Conservation (phyloP, 1,139 yeast species). For the Nakaseomyces delphensis region DNA sequence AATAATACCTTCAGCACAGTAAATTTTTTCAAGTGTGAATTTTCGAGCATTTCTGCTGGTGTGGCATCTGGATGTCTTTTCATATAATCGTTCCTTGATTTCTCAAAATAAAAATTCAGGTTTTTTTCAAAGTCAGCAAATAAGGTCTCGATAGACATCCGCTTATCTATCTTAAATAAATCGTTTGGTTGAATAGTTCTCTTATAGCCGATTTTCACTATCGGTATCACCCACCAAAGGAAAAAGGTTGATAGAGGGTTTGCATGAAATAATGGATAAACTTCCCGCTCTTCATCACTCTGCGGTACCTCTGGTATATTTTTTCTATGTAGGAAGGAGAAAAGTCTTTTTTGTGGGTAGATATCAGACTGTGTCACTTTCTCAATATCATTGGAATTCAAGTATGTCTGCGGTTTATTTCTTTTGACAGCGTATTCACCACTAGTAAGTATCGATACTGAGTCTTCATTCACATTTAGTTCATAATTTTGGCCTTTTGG, state of each 20-base stretch:
- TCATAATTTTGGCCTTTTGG: constrained; percentile 1
- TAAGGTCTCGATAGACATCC: constrained; percentile 43
- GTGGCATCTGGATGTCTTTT: constrained; percentile 30
- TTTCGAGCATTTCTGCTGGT: constrained; percentile 26
- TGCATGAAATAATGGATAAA: constrained; percentile 36
- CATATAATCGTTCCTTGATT: constrained; percentile 27
- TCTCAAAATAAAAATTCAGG: constrained; percentile 35
- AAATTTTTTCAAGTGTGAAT: constrained; percentile 35
- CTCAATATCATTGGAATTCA: constrained; percentile 28
- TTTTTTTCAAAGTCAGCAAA: constrained; percentile 35
- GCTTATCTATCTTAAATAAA: constrained; percentile 45
- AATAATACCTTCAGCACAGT: constrained; percentile 42
- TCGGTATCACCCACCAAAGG: constrained; percentile 53
- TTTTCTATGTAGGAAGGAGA: constrained; percentile 35
- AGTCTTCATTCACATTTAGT: neutral
- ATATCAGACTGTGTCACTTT: constrained; percentile 28
- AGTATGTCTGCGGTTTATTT: constrained; percentile 27
- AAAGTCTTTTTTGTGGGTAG: constrained; percentile 34
- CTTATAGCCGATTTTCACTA: constrained; percentile 54
- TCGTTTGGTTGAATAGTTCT: constrained; percentile 61
- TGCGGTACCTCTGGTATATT: constrained; percentile 48
- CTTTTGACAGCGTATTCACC: constrained; percentile 22
- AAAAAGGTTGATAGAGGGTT: constrained; percentile 35
- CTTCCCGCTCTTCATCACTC: constrained; percentile 39
- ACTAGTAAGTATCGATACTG: constrained; percentile 9